These are phyloP conservation scores for Naganishia sp. DNA, from an alignment of 1,284 basidiomycete genomes.

Conservation along the genomic window DNA sequence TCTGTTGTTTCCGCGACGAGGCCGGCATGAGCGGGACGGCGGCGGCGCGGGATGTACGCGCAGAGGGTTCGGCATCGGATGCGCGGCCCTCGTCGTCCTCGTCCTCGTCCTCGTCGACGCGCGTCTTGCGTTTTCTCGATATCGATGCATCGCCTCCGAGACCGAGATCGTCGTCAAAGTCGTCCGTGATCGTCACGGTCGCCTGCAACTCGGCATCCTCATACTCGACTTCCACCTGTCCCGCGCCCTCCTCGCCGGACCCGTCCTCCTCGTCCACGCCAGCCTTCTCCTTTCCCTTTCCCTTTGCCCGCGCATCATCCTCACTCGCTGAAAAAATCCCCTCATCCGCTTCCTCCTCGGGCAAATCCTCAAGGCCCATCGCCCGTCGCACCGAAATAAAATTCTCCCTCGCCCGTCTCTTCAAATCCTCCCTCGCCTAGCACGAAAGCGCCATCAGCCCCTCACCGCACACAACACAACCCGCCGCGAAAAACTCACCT, in stretches of 20 bases:
- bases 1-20: constrained; percentile 44
- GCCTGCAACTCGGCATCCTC: constrained; percentile 52
- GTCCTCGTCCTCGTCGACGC: constrained; percentile 16
- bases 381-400: constrained; percentile 48
- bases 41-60: not conserved
- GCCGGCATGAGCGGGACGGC: constrained; percentile 45
- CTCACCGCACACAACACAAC: not conserved
- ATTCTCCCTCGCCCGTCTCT: constrained; percentile 48
- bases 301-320: constrained; percentile 1
- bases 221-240: constrained; percentile 37
- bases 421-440: constrained; percentile 30
- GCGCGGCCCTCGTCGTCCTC: constrained; percentile 20
- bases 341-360: constrained; percentile 32
- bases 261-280: constrained; percentile 12
- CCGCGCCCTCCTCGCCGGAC: constrained; percentile 4
- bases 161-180: constrained; percentile 44
- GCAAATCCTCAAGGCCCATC: constrained; percentile 45
- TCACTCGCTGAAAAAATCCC: constrained; percentile 10
- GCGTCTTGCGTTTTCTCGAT: constrained; percentile 14
- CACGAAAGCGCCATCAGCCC: not conserved
- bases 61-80: constrained; percentile 25
- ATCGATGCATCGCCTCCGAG: not conserved
- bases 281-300: not conserved
- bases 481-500: constrained; percentile 38
- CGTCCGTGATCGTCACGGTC: constrained; percentile 53